Percentiles rank a stretch among this genome's conserved stretches.
phyloP scores from a whole-genome alignment of 2,329 filamentous ascomycete genomes.

The Rhinocladiella similis region DNA sequence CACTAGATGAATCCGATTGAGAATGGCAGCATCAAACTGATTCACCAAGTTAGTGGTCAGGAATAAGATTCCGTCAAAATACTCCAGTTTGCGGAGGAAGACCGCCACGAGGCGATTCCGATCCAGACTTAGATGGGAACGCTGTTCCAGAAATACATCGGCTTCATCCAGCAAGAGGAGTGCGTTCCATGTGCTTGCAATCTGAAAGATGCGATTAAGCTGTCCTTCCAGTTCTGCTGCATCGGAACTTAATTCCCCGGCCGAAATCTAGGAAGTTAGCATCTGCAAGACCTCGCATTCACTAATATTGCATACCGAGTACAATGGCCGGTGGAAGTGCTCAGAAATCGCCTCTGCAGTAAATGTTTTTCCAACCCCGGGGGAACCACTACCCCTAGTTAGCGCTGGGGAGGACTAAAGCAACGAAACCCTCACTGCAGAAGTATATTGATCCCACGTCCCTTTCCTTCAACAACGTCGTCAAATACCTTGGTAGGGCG shows the following conservation, averaged over 20 bases:
- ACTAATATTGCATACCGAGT: no score
- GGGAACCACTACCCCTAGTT: constrained; percentile 33
- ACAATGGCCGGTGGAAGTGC: constrained; percentile 37
- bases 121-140: neutral
- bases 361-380: constrained; percentile 59
- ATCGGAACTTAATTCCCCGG: constrained; percentile 34
- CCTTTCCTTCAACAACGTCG: constrained; percentile 21
- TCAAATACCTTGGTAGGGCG: neutral
- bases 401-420: neutral
- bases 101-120: constrained; percentile 12
- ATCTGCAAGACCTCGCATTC: no score
- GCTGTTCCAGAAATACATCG: no score
- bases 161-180: constrained; percentile 18
- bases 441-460: constrained; percentile 22
- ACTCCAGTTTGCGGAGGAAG: constrained; percentile 40
- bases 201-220: constrained; percentile 5
- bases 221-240: constrained; percentile 5
- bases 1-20: constrained; percentile 5
- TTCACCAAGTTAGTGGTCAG: constrained; percentile 46
- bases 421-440: neutral
- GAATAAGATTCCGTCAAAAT: constrained; percentile 46
- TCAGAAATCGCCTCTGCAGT: constrained; percentile 58
- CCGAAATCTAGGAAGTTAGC: constrained; percentile 53
- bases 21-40: constrained; percentile 34
- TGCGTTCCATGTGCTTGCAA: constrained; percentile 11